Base-by-base conservation (phyloP, 2,329 filamentous ascomycete genomes). In the Didymella arachidicola region DNA sequence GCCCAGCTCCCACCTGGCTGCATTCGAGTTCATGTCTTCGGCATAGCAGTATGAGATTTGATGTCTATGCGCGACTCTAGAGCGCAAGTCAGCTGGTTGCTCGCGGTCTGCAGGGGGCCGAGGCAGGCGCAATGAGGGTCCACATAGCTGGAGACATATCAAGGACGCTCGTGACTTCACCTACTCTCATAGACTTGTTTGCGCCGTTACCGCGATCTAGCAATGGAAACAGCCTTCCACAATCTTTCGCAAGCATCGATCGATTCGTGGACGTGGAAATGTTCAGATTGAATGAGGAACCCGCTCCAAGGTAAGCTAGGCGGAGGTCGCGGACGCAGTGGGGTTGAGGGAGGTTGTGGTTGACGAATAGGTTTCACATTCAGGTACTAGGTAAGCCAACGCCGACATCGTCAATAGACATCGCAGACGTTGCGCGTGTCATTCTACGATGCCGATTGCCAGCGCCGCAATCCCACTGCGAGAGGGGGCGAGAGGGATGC, bases 1-100 rank as follows among this genome's bases (percentile, higher is more conserved):
- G 62, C 60, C 65, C 56, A 63, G 63, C 64, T 76, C 71, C 71
- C 73, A 72, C 61, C 66, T 70, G 63, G 68, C 67, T 60, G 69
- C 72, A 61, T 77, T 73, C 53, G 72, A 71, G 57, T 70, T 74
- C 74, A 76, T 76, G 65, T 74, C 73, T 68, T 72, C 61, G 63
- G 71, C 74, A 77, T 77, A 71, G 66, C 65, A 71, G 61, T 70
- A 61, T 59, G 61, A 48, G 66, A 60, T 53, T 55, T 45, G 27
- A 50, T 46, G 32, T 53, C 60, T 69, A 74, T 59, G 61, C 60
- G 51, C 52, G 59, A 56, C 60, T 63, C 66, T 65, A 59, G 59
- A 51, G 32, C 56, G 60, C 58, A 64, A 61, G 67, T 76, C 66
- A 76, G 73, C 61, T 57, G 32, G 18, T 2, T n/a, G 4, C 18